Evolutionary conservation across 768 basidiomycete species (phyloP).

Genomic region (Lentinula raphanica): DNA sequence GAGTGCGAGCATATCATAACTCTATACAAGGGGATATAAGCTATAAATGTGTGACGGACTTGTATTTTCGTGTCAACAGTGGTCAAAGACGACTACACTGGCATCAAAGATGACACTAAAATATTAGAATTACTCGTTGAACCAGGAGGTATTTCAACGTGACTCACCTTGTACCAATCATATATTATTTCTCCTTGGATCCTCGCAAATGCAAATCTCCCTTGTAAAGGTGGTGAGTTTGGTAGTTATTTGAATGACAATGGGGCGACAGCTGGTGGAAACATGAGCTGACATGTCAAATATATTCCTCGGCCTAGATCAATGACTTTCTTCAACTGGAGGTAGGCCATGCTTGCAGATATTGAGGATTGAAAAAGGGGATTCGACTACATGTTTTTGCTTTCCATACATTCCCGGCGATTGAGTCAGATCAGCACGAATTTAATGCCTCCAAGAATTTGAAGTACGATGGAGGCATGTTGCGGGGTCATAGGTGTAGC

Average conservation of each 20-base stretch:
- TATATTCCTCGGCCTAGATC: background rate
- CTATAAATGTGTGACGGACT: slow-evolving; percentile 50
- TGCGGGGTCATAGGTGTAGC: background rate
- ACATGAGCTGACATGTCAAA: background rate
- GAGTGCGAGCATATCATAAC: no score
- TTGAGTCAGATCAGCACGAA: background rate
- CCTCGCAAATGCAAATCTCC: slow-evolving; percentile 51
- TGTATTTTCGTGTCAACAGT: slow-evolving; percentile 48
- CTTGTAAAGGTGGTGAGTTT: background rate
- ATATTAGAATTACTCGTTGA: background rate
- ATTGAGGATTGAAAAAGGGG: background rate
- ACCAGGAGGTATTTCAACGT: background rate
- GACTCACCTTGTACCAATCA: slow-evolving; percentile 63
- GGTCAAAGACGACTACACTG: slow-evolving; percentile 35
- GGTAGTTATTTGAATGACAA: background rate
- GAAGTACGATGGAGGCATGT: background rate
- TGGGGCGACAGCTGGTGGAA: background rate
- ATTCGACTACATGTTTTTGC: background rate
- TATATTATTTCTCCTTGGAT: slow-evolving; percentile 49
- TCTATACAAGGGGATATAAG: background rate
- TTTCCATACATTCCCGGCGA: background rate
- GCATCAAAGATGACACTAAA: slow-evolving; percentile 10
- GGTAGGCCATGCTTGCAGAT: background rate
- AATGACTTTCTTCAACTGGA: background rate
- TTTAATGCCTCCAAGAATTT: background rate